Base-by-base conservation (phyloP, 163 green algal genomes). In the Picocystis sp. region DNA sequence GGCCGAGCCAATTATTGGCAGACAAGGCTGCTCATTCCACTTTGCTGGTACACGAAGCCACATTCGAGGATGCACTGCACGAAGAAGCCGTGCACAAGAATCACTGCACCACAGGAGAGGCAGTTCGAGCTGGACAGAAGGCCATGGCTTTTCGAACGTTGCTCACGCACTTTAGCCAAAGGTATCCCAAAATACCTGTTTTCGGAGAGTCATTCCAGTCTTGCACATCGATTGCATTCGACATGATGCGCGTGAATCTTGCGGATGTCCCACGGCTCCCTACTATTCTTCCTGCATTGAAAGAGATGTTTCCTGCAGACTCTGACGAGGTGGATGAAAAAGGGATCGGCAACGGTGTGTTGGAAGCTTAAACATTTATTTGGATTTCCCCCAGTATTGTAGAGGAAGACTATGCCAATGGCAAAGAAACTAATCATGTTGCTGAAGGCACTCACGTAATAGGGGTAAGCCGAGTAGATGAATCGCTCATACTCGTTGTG, bases 401-500 rank as follows among this genome's bases (percentile, higher is more conserved):
- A 89, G 1, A 93, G 61, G 59, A 81, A 86, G 12, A 74, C 65
- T 5, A 79, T 62, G 22, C 69, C 69, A 5, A 84, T 43, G 9
- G 74, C 22, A 21, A 86, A 81, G 62, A 94, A 93, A 10, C 58
- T 80, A 0, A 59, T 57, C 76, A 89, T 89, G 44, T 82, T 78
- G 11, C 74, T 82, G 19, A 81, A 67, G 9, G 73, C 69, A 12
- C 63, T 75, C 12, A 72, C 69, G 61, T 96, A 96, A 74, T 96
- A 96, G 0, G 87, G 87, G 61, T 87, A 96, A 1, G 87, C 83
- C 14, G 78, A 62, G 3, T 72, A 9, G 34, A 94, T 79, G 72
- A 96, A 96, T 21, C 87, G 68, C 61, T 93, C 82, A 62, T 88
- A 96, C 74, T 96, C 83, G 49, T 96, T 70, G 66, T 96, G 87